Conservation (phyloP, 139 green algal species). For the Monoraphidium neglectum region DNA sequence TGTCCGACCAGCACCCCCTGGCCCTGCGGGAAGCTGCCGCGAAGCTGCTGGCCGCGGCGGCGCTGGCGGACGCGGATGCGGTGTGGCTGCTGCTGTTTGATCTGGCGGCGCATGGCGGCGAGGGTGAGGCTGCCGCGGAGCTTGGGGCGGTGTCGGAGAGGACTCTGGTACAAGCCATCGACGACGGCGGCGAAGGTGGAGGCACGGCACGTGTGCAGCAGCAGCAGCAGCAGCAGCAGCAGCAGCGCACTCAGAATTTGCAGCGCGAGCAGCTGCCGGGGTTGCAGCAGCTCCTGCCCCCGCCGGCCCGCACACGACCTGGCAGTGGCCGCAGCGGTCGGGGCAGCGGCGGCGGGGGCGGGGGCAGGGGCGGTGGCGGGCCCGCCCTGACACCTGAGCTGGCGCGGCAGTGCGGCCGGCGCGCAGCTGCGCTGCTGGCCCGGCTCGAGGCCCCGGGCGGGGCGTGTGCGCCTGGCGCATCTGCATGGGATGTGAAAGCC, state of each 20-base stretch:
- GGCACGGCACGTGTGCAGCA: neutral
- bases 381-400: neutral
- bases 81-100: conserved; percentile 66
- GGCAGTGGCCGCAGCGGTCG: neutral
- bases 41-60: conserved; percentile 49
- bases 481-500: conserved; percentile 27
- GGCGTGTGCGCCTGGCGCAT: too few species aligned
- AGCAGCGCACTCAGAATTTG: neutral
- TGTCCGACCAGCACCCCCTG: conserved; percentile 36
- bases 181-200: neutral
- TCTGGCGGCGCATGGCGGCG: neutral
- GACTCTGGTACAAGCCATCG: neutral
- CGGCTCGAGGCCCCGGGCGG: conserved; percentile 9
- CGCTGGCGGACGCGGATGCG: conserved; percentile 58
- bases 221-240: neutral
- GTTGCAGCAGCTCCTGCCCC: neutral
- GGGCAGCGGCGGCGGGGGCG: neutral
- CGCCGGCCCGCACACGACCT: neutral
- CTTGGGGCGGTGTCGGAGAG: too few species aligned
- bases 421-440: conserved; percentile 13
- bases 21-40: conserved; percentile 47
- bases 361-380: neutral
- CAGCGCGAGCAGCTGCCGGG: neutral
- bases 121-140: neutral
- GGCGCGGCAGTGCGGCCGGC: neutral